Base-by-base conservation (phyloP, 2,329 filamentous ascomycete genomes). In the Botrytis fragariae region DNA sequence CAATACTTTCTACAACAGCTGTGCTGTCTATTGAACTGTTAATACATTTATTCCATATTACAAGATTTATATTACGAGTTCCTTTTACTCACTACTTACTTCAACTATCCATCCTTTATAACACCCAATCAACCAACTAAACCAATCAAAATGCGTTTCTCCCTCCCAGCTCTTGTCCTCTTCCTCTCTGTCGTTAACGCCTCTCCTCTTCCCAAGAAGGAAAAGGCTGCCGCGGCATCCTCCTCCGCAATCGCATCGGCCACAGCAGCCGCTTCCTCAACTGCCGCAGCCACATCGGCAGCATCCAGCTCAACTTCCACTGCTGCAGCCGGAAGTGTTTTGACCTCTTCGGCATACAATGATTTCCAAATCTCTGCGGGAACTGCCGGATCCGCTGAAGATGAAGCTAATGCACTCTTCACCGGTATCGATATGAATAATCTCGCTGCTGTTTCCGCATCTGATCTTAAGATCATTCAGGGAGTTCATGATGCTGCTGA, bases 401-500 rank as follows among this genome's bases (percentile, higher is more conserved):
- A 83, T 29, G 82, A 86, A 74, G 85, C 85, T 3, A 81, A 83
- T 4, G 82, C 84, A 78, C 81, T 73, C 76, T 85, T 80, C 70
- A 68, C 76, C 48, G 32, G 77, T 76, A 81, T 84, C 64, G 83
- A 88, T 76, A 79, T 84, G 16, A 82, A 81, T 64, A 83, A 85
- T 72, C 82, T 83, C 0, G 81, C 79, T 10, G 80, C 79, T 18
- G 86, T 88, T 39, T 83, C 84, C 42, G 73, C 83, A 29, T 82
- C 81, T 10, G 87, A 89, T 74, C 78, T 87, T 35, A 82, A 83
- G 44, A 84, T 87, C 76, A 81, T 89, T 68, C 82, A 85, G 76
- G 83, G 82, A 5, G 86, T 87, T 74, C 87, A 88, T 76, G 79
- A 83, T 69, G 86, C 86, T 39, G 86, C 86, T 73, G 87, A 89